Evolutionary conservation across 2,329 filamentous ascomycete genomes (phyloP), one percentile per base, ranked within the genome.

Genomic region (Fusarium fujikuroi): DNA sequence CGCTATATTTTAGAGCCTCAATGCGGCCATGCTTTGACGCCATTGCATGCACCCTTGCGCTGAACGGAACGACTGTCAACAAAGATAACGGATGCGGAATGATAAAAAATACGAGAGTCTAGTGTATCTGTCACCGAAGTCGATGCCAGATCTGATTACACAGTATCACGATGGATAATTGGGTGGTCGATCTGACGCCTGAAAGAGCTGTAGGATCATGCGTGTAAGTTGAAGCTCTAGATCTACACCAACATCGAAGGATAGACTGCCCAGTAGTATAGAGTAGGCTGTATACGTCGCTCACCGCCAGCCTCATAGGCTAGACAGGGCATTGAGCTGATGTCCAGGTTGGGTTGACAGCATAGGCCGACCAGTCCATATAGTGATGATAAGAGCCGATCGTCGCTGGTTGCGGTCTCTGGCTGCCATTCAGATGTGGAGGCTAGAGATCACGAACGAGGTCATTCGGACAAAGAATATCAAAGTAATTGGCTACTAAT

Each of bases 341-440:
- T 59, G 58, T 64, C 68, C 49, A 34, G 23, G 46, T 28, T 56
- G 43, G 47, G 62, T 32, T 60, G 49, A 47, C 53, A 16, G 7
- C 30, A 6, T 36, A 25, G 49, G 25, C 49, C 56, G 49, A 36
- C n/a, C 56, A 49, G 69, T 61, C 59, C 39, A 73, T 63, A 62
- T 54, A 57, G 46, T 42, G 44, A 71, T 50, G 52, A 67, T 49
- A 46, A 57, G 28, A 39, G 66, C 43, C 50, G 70, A 71, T 73
- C 66, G 34, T 36, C 56, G 58, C 70, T 70, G 53, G 50, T 42
- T 66, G 56, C 37, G 47, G 66, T 28, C 30, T 40, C 50, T 44
- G 36, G 40, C 32, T 36, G 23, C 34, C 43, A 30, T 39, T 54
- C 32, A 44, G 47, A 46, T 42, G 54, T 46, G 61, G 70, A 60